These are phyloP conservation scores for Paracoccidioides lutzii DNA, from an alignment of 2,329 filamentous ascomycete genomes.

Conservation along the genomic window DNA sequence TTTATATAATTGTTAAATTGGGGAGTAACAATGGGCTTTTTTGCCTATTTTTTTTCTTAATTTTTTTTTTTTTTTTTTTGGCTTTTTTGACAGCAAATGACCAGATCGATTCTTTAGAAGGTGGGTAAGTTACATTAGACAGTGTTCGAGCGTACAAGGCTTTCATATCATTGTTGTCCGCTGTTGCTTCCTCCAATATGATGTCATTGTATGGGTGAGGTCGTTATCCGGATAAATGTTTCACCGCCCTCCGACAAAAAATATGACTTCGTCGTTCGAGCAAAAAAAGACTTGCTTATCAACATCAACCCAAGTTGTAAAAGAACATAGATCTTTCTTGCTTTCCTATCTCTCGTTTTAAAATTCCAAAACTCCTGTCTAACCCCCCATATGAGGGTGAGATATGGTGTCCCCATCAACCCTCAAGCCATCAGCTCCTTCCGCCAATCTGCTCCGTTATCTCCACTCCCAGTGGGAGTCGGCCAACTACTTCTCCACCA, in stretches of 20 bases:
- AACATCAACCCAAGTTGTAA: too few species aligned
- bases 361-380: background rate
- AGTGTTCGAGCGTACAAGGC: too few species aligned
- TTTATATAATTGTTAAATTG: background rate
- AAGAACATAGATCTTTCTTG: background rate
- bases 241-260: background rate
- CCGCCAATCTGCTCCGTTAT: slow-evolving; percentile 53
- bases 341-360: background rate
- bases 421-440: slow-evolving; percentile 35
- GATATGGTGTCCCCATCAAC: slow-evolving; percentile 28
- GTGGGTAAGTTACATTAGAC: too few species aligned
- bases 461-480: slow-evolving; percentile 55
- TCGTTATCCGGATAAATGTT: background rate
- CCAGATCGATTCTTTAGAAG: too few species aligned
- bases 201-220: too few species aligned
- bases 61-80: background rate
- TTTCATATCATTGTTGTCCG: too few species aligned
- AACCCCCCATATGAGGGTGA: slow-evolving; percentile 8
- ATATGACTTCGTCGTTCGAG: background rate
- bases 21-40: too few species aligned
- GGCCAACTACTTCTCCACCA: slow-evolving; percentile 35
- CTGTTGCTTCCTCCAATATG: background rate
- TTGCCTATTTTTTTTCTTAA: background rate
- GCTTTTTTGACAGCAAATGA: too few species aligned
- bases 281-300: too few species aligned